Evolutionary conservation across 1,139 yeast genomes (phyloP), one percentile per base, ranked within the genome.

Genomic region (Pichia sp.): DNA sequence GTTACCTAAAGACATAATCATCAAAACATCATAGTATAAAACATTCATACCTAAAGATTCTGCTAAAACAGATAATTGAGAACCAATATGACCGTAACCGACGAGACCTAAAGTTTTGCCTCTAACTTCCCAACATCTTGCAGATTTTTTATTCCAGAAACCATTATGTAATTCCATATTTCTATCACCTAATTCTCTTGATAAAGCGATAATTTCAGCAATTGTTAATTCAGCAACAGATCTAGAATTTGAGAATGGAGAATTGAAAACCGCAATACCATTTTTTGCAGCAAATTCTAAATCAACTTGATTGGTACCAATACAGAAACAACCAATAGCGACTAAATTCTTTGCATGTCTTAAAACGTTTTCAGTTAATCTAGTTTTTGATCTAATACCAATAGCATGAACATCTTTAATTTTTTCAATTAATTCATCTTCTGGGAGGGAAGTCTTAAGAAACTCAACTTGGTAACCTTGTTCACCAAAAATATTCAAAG

Each of bases 31-130:
- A 64, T 88, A 88, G 69, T 91, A 91, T 50, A 91, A 71, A 44
- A 91, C 97, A 55, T 84, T 85, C 96, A 91, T 84, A 69, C 99
- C 99, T 81, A 91, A 81, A 35, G 96, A 79, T 72, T 91, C 99
- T 36, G 99, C 97, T 54, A 91, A 72, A 19, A 91, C 98, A 7
- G 96, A 85, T 62, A 91, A 79, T 69, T 91, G 99, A 34, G 97
- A 72, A 57, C 99, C 99, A 67, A 91, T 93, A 64, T 91, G 99
- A 55, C 99, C 99, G 60, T 93, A 91, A 52, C 99, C 99, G 27
- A 91, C 74, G 59, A 91, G 91, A 51, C 98, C 99, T 55, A 91
- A 74, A 41, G 98, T 91, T 69, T 91, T 91, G 55, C 99, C 98
- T 69, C 99, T 84, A 55, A 93, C 89, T 70, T 91, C 99, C 98